These are phyloP conservation scores for Naegleria lovaniensis DNA, from an alignment of 208 protist species.

Conservation along the genomic window DNA sequence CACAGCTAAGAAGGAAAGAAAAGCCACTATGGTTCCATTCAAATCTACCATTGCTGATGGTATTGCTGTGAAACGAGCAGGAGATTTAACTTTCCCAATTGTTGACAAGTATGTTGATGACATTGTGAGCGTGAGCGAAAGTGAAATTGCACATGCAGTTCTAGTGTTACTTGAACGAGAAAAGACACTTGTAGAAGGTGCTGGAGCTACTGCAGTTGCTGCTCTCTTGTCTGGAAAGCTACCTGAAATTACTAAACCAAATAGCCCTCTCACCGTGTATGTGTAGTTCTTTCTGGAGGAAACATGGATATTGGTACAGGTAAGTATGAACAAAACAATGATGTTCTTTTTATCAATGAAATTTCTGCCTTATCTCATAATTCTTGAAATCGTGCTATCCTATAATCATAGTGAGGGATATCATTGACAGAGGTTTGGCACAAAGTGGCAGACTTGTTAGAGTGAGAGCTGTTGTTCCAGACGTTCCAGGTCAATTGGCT, in stretches of 20 bases:
- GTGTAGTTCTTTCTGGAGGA: conserved; percentile 69
- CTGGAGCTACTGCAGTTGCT: conserved; percentile 62
- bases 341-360: no score
- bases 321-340: no score
- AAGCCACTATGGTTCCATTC: conserved; percentile 50
- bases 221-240: conserved; percentile 60
- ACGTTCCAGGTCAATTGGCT: conserved; percentile 48
- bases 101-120: conserved; percentile 64
- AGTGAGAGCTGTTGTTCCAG: conserved; percentile 39
- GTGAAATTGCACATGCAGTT: conserved; percentile 67
- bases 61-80: conserved; percentile 68
- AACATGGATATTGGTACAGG: conserved; percentile 73
- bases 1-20: conserved; percentile 52
- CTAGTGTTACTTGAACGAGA: conserved; percentile 73
- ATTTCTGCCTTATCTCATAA: no score
- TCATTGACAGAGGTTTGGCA: conserved; percentile 53
- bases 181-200: conserved; percentile 77
- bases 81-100: conserved; percentile 61
- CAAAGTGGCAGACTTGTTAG: conserved; percentile 39
- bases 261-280: conserved; percentile 57
- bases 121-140: conserved; percentile 60
- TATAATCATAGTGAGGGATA: conserved; percentile 29
- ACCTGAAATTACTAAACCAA: conserved; percentile 34
- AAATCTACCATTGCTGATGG: conserved; percentile 77
- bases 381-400: no score